These are phyloP conservation scores for Adansonia grandidieri DNA, from an alignment of 441 rosid genomes.

Conservation along the genomic window DNA sequence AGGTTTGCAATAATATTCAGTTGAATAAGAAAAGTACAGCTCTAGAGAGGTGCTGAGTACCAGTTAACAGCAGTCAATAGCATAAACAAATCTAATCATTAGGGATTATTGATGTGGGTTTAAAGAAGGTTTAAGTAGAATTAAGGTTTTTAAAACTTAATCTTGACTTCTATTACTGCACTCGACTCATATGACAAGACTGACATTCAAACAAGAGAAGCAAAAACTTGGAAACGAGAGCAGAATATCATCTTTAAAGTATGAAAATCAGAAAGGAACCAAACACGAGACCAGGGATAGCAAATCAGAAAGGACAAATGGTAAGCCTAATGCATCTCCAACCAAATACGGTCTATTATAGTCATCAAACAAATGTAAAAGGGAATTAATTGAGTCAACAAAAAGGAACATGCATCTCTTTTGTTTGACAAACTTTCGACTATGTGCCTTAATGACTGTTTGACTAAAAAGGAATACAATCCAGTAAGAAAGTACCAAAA, in stretches of 20 bases:
- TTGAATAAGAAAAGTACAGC: neutral
- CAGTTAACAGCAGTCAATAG: neutral
- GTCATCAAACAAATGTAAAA: neutral
- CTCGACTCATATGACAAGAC: neutral
- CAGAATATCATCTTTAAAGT: neutral
- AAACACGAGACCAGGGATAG: constrained; percentile 1
- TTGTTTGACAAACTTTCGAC: neutral
- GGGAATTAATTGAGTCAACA: neutral
- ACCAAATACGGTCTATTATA: neutral
- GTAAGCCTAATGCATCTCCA: neutral
- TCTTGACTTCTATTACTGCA: neutral
- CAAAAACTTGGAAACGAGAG: neutral
- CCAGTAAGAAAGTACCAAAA: neutral
- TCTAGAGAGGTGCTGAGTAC: neutral
- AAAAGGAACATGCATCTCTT: neutral
- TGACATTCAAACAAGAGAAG: neutral
- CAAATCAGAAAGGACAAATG: neutral
- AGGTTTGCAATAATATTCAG: neutral
- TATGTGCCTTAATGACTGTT: neutral
- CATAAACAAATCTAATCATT: neutral
- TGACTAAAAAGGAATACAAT: neutral
- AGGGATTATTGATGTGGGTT: neutral
- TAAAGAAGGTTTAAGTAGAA: neutral
- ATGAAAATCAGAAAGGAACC: neutral
- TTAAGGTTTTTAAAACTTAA: neutral